phyloP scores from a whole-genome alignment of 345 rosid species.

The Eucalyptus cloeziana region DNA sequence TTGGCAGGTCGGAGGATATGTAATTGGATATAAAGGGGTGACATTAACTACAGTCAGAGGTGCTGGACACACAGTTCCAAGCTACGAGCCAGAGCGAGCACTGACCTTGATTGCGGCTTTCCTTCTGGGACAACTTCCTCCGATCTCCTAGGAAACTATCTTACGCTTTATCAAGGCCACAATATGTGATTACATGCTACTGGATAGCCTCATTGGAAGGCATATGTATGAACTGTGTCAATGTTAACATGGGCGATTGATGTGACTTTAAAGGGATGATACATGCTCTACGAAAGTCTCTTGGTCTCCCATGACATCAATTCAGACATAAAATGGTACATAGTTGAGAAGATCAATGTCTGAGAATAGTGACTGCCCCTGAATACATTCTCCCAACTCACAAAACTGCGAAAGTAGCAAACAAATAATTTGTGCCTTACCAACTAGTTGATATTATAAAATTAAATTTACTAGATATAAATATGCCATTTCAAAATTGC shows the following conservation, averaged over 20 bases:
- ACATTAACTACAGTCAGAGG: constrained; percentile 24
- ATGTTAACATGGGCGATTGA: background rate
- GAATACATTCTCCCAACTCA: background rate
- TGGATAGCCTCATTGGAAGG: background rate
- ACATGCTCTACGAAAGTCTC: background rate
- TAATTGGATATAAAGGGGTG: constrained; percentile 18
- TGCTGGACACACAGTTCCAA: constrained; percentile 41
- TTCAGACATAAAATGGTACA: background rate
- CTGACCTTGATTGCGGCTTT: constrained; percentile 24
- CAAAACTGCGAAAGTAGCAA: background rate
- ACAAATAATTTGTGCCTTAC: background rate
- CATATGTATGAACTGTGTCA: background rate
- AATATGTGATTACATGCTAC: background rate
- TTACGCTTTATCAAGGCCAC: background rate
- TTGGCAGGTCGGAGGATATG: constrained; percentile 41
- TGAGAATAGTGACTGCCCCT: background rate
- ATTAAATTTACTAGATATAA: background rate
- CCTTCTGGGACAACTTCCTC: constrained; percentile 24
- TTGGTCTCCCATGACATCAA: background rate
- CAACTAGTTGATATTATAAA: background rate
- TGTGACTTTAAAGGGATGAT: background rate
- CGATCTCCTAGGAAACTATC: background rate
- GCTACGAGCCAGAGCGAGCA: constrained; percentile 31
- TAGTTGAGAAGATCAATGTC: background rate
- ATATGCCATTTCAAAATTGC: background rate